Conservation (phyloP, 495 filamentous ascomycete species). For the Collariella sp. region DNA sequence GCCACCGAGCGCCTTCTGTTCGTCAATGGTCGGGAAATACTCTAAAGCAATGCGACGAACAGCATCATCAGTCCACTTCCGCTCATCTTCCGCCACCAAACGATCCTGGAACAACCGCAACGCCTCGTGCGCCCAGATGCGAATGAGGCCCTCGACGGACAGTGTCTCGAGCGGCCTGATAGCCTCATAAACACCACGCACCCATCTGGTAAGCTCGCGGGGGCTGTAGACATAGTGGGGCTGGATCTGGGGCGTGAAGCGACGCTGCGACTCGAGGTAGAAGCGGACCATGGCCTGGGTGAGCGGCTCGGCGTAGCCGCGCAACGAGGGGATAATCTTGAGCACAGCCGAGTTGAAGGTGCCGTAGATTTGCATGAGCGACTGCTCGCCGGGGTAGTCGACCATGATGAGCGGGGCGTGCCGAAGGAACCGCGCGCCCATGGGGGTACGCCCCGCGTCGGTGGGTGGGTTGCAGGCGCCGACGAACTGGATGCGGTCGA, state of each 20-base stretch:
- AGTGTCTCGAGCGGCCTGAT: constrained; percentile 85
- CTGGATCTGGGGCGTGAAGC: constrained; percentile 92
- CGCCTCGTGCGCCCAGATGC: constrained; percentile 98
- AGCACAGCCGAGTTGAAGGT: constrained; percentile 95
- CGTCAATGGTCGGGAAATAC: constrained; percentile 86
- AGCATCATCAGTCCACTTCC: constrained; percentile 85
- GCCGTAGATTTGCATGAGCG: constrained; percentile 92
- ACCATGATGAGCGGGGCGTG: constrained; percentile 98
- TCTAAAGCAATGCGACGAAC: constrained; percentile 78
- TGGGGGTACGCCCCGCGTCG: constrained; percentile 88
- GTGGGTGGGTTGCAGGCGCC: constrained; percentile 99
- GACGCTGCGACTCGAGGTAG: constrained; percentile 85
- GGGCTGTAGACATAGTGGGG: constrained; percentile 99
- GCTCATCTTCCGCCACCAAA: constrained; percentile 86
- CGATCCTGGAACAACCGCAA: constrained; percentile 94
- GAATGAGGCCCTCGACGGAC: constrained; percentile 80
- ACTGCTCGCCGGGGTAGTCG: constrained; percentile 93
- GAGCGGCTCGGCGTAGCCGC: constrained; percentile 85
- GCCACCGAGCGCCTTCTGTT: constrained; percentile 77
- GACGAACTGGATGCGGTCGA: constrained; percentile 97
- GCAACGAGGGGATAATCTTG: constrained; percentile 92
- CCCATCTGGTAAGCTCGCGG: constrained; percentile 95
- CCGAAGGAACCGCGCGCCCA: constrained; percentile 86
- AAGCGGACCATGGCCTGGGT: constrained; percentile 98
- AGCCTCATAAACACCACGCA: constrained; percentile 92